These are phyloP conservation scores for Penicillium rolfsii DNA, from an alignment of 2,329 filamentous ascomycete genomes.

Conservation along the genomic window DNA sequence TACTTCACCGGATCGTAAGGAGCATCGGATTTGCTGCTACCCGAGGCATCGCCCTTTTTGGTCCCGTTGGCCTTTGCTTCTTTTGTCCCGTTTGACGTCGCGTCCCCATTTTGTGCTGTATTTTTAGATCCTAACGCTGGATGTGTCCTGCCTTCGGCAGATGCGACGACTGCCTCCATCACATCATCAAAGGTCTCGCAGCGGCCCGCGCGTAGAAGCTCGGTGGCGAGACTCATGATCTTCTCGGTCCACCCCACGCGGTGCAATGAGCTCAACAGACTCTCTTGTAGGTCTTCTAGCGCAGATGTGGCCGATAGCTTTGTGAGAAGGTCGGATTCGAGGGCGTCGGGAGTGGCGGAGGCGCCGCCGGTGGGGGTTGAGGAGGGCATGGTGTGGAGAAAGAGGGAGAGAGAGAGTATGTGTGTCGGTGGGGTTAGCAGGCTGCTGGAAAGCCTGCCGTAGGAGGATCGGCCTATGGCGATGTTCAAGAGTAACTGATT, in stretches of 20 bases:
- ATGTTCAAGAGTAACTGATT: neutral
- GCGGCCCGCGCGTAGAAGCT: constrained; percentile 61
- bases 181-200: constrained; percentile 62
- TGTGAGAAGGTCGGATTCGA: constrained; percentile 45
- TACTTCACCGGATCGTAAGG: constrained; percentile 31
- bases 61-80: constrained; percentile 26
- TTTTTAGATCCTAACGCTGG: constrained; percentile 34
- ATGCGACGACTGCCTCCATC: constrained; percentile 56
- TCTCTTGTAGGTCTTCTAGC: constrained; percentile 59
- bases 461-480: neutral
- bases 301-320: constrained; percentile 54
- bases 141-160: constrained; percentile 43
- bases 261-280: constrained; percentile 59
- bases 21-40: constrained; percentile 26
- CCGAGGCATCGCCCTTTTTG: constrained; percentile 24
- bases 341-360: constrained; percentile 44
- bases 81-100: constrained; percentile 22
- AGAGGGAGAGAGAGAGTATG: neutral
- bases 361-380: constrained; percentile 26
- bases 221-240: constrained; percentile 57
- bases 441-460: neutral
- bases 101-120: constrained; percentile 26
- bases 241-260: constrained; percentile 62
- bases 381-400: constrained; percentile 23
- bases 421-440: constrained; percentile 11